phyloP scores from a whole-genome alignment of 2,329 filamentous ascomycete species.

The Ilyonectria sp. region DNA sequence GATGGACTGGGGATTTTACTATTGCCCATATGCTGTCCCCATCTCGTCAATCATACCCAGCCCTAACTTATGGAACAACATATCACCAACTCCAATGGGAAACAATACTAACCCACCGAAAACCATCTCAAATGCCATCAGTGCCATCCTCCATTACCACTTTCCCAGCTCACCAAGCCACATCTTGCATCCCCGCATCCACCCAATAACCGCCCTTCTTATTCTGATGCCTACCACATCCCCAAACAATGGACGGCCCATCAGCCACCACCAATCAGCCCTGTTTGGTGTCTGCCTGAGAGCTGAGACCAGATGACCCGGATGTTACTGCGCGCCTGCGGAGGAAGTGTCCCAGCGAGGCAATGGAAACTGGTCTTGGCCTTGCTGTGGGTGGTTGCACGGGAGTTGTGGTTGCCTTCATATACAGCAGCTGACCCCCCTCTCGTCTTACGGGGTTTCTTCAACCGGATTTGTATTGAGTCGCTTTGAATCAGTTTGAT shows the following conservation, averaged over 20 bases:
- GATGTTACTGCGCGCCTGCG: background rate
- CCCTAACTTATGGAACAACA: background rate
- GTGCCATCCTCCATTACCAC: background rate
- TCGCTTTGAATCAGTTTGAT: background rate
- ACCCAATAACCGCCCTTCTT: constrained; percentile 48
- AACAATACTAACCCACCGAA: background rate
- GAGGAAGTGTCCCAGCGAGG: background rate
- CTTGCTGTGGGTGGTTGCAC: background rate
- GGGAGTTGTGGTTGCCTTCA: background rate
- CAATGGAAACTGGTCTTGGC: background rate
- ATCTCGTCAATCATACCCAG: background rate
- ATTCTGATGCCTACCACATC: constrained; percentile 51
- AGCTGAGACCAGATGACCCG: constrained; percentile 3
- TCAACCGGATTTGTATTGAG: background rate
- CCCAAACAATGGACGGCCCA: background rate
- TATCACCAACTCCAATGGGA: background rate
- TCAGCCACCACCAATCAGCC: constrained; percentile 12
- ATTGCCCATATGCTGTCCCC: too few relatives aligned
- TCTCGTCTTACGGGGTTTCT: background rate
- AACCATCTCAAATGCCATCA: background rate
- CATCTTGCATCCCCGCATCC: background rate
- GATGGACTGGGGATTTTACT: too few relatives aligned
- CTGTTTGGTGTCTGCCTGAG: constrained; percentile 19
- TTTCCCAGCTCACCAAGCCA: constrained; percentile 10
- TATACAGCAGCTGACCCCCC: constrained; percentile 1